phyloP scores from a whole-genome alignment of 306 rosid genomes.

The Casuarina equisetifolia region DNA sequence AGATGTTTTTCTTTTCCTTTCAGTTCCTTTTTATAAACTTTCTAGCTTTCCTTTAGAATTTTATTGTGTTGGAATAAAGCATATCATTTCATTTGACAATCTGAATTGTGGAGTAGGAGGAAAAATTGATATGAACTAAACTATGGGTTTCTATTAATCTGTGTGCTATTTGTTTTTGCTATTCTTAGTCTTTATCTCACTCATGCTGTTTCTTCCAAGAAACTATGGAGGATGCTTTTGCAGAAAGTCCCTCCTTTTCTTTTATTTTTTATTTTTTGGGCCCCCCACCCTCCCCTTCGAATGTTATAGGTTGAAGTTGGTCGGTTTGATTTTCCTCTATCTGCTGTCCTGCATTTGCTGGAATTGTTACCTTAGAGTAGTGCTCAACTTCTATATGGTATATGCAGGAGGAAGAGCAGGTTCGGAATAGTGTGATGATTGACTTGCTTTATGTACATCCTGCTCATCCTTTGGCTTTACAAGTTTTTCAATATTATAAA shows the following conservation, averaged over 20 bases:
- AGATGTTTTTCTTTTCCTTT: neutral
- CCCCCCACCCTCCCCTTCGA: no score
- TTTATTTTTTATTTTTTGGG: no score
- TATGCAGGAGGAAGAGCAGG: conserved; percentile 77
- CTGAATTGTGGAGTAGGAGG: neutral
- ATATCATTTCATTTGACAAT: neutral
- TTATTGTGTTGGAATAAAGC: neutral
- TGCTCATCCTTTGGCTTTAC: conserved; percentile 65
- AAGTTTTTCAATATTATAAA: conserved; percentile 47
- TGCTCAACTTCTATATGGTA: conserved; percentile 30
- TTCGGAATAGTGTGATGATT: conserved; percentile 71
- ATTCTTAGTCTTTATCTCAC: neutral
- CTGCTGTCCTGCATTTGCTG: neutral
- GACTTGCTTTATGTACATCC: conserved; percentile 74
- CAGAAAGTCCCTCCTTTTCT: no score
- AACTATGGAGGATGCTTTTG: neutral
- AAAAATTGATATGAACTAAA: neutral
- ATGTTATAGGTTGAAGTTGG: neutral
- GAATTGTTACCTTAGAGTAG: neutral
- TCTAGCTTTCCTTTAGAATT: neutral
- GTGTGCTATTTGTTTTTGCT: neutral
- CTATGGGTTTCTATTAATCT: neutral
- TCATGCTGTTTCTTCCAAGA: neutral
- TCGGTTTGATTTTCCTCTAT: neutral
- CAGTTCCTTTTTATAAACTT: neutral